phyloP scores from a whole-genome alignment of 257 asterid genomes.

The Ehretia macrophylla region DNA sequence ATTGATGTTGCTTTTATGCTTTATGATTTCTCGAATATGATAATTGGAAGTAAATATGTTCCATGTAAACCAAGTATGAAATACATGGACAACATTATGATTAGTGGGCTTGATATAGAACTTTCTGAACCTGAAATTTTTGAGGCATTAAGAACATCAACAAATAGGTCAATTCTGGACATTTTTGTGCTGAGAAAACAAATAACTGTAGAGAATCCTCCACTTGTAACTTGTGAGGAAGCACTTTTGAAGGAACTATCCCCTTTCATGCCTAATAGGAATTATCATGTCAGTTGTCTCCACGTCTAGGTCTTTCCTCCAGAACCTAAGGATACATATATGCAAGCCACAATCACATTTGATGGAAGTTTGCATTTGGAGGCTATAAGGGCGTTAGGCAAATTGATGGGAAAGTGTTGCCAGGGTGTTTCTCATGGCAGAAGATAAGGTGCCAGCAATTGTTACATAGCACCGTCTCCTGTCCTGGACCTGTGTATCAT shows the following conservation, averaged over 20 bases:
- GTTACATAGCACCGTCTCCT: slow-evolving; percentile 76
- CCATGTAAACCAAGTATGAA: slow-evolving; percentile 36
- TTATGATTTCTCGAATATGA: slow-evolving; percentile 42
- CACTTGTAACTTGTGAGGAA: slow-evolving; percentile 55
- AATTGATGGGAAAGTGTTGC: slow-evolving; percentile 67
- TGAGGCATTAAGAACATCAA: slow-evolving; percentile 34
- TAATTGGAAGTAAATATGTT: slow-evolving; percentile 38
- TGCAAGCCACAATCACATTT: slow-evolving; percentile 66
- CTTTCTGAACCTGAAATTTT: slow-evolving; percentile 58
- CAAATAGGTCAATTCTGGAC: slow-evolving; percentile 45
- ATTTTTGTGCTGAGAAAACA: slow-evolving; percentile 56
- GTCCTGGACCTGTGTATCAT: slow-evolving; percentile 67
- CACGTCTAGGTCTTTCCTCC: slow-evolving; percentile 73
- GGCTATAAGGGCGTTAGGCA: slow-evolving; percentile 87
- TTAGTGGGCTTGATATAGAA: slow-evolving; percentile 51
- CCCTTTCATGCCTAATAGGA: slow-evolving; percentile 77
- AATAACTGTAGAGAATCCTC: slow-evolving; percentile 46
- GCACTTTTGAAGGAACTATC: slow-evolving; percentile 63
- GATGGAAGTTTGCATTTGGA: slow-evolving; percentile 83
- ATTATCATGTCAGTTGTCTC: slow-evolving; percentile 40
- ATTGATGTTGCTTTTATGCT: slow-evolving; percentile 47
- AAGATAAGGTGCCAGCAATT: slow-evolving; percentile 63
- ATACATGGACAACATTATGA: slow-evolving; percentile 29
- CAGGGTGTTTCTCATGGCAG: slow-evolving; percentile 80
- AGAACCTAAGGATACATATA: slow-evolving; percentile 40